A percentile compares a stretch with the other conserved stretches of the same genome.
phyloP scores from a whole-genome alignment of 306 rosid species.

The Vigna unguiculata region DNA sequence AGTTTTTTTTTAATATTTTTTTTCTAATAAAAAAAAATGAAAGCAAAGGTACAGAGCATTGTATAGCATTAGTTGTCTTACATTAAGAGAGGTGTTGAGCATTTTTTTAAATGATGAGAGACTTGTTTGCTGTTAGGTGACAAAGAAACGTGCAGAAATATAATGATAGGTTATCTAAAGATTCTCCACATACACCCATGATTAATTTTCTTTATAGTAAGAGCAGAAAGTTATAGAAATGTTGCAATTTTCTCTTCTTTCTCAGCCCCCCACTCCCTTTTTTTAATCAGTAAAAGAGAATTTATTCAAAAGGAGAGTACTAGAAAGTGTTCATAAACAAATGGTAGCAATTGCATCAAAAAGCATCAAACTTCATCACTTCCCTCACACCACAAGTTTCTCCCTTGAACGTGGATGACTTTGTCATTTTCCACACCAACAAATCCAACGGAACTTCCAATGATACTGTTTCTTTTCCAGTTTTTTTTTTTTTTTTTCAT shows the following conservation, averaged over 20 bases:
- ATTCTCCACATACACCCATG: slow-evolving; percentile 37
- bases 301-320: background rate
- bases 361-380: background rate
- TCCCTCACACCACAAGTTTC: background rate
- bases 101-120: slow-evolving; percentile 47
- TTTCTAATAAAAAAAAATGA: background rate
- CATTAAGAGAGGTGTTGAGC: slow-evolving; percentile 36
- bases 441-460: background rate
- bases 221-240: slow-evolving; percentile 34
- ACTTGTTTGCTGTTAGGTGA: slow-evolving; percentile 69
- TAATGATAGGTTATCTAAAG: slow-evolving; percentile 57
- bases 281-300: background rate
- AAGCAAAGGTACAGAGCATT: slow-evolving; percentile 44
- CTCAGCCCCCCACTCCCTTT: background rate
- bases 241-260: background rate
- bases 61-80: slow-evolving; percentile 43
- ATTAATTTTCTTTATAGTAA: slow-evolving; percentile 45
- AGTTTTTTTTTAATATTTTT: background rate
- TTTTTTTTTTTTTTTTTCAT: background rate
- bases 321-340: background rate
- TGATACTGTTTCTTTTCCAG: background rate
- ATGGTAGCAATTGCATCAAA: background rate
- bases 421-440: background rate
- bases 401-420: background rate
- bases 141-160: slow-evolving; percentile 53